Conservation (phyloP, 176 grass and related monocot species). For the Zea luxurians region DNA sequence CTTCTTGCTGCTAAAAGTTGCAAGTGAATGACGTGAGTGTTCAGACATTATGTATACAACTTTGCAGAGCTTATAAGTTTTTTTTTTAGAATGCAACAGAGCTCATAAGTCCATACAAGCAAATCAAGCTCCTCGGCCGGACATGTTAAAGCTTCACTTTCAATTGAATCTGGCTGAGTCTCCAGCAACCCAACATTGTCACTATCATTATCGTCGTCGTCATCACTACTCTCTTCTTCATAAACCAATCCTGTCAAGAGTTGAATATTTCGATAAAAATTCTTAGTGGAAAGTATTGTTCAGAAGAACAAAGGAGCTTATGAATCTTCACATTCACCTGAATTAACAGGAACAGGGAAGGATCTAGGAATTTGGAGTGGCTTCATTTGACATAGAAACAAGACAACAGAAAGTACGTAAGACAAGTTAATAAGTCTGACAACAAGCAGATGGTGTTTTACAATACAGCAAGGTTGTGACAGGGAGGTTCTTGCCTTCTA, state of each 20-base stretch:
- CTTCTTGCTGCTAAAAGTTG: conserved; percentile 35
- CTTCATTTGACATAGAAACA: conserved; percentile 31
- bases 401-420: neutral
- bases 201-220: neutral
- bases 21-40: neutral
- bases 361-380: conserved; percentile 31
- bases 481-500: neutral
- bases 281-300: conserved; percentile 18
- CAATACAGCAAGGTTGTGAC: neutral
- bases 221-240: neutral
- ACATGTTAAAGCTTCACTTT: conserved; percentile 46
- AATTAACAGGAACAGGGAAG: conserved; percentile 10
- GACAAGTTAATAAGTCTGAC: conserved; percentile 7
- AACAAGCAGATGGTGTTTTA: neutral
- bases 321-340: conserved; percentile 31
- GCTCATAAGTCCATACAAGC: conserved; percentile 39
- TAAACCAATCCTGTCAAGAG: conserved; percentile 27
- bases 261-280: conserved; percentile 1
- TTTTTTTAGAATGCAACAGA: neutral
- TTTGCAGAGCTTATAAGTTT: neutral
- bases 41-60: neutral
- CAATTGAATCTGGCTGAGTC: conserved; percentile 53
- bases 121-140: conserved; percentile 68
- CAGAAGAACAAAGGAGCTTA: neutral
- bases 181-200: conserved; percentile 41